Base-by-base conservation (phyloP, 192 early-diverging fungal species). In the Spinellus fusiger region DNA sequence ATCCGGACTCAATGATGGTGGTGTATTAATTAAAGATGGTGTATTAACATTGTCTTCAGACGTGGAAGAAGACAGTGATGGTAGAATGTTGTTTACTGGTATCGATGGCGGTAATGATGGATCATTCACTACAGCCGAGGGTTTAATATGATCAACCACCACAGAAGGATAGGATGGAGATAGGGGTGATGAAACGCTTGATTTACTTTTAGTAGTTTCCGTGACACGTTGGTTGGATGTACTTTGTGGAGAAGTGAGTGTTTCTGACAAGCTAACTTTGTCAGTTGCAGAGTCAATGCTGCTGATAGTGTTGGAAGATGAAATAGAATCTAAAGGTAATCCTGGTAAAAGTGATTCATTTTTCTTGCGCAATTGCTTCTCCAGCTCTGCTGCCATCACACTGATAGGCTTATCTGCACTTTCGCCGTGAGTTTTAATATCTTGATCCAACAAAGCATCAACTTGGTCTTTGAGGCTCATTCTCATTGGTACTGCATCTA, bases 11-110 rank as follows among this genome's bases (percentile, higher is more conserved):
- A 18, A 38, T 47, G 59, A 51, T 33, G 66, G 65, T 15, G 70
- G 73, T 3, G 78, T 75, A 6, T 74, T 69, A 13, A 66, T 66
- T 46, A 64, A 56, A 34, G 64, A 57, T 1, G 63, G 62, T 38
- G 33, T 32, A n/a, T 16, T 15, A 7, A 6, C 27, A 52, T 13
- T 5, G 6, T 52, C 31, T 6, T 7, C 6, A 1, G 26, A n/a
- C 31, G 27, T 27, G 9, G 56, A 7, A 22, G 53, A 23, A 34
- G 49, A 49, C 18, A 53, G 50, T 8, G 68, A 53, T 18, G 64
- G 59, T 38, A 48, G 35, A 18, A 37, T 37, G 35, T 37, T n/a
- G n/a, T n/a, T n/a, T n/a, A n/a, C n/a, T n/a, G n/a, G n/a, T n/a
- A n/a, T n/a, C n/a, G n/a, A n/a, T 18, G 75, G 69, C 5, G 59